Base-by-base conservation (phyloP, 129 eudicot genomes). In the Arctium minus region DNA sequence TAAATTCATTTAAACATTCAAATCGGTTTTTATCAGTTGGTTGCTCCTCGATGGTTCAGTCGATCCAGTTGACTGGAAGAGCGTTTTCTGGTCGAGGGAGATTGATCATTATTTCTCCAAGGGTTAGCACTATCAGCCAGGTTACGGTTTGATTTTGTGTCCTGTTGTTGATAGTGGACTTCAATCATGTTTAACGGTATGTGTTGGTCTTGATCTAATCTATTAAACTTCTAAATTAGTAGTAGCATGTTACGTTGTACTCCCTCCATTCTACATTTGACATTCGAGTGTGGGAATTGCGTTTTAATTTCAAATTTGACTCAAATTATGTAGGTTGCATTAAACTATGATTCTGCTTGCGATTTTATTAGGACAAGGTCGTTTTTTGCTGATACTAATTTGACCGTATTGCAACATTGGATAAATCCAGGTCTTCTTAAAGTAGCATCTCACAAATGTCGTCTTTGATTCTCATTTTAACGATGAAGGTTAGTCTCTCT, bases 361-460 rank as follows among this genome's bases (percentile, higher is more conserved):
- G 40, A 75, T 48, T 75, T 75, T 6, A 15, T 29, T 4, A 12
- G 42, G 1, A 46, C 13, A 46, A 13, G 10, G 44, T 29, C 3
- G 42, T 30, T 48, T 75, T 7, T 30, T 22, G 64, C 50, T 44
- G 13, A 29, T 18, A 65, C 22, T 68, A 48, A 10, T 70, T 44
- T 48, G 12, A 50, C 73, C 27, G 10, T 73, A 53, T 29, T 53
- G 32, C 74, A 71, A 46, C 11, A 2, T 67, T 3, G 53, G 8
- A 60, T 84, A 42, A 53, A 76, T 85, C 89, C 94, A 96, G 99
- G 98, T 93, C 85, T 96, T 90, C 83, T 77, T 96, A 73, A 96
- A 96, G 90, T 98, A 96, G 86, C 96, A 89, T 89, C 93, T 96
- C 33, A 87, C 91, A 32, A 75, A 48, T 74, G 91, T 96, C 31